A percentile compares a stretch with the other conserved stretches of the same genome.
Conservation (phyloP, 306 rosid species). For the Cucumis hystrix region DNA sequence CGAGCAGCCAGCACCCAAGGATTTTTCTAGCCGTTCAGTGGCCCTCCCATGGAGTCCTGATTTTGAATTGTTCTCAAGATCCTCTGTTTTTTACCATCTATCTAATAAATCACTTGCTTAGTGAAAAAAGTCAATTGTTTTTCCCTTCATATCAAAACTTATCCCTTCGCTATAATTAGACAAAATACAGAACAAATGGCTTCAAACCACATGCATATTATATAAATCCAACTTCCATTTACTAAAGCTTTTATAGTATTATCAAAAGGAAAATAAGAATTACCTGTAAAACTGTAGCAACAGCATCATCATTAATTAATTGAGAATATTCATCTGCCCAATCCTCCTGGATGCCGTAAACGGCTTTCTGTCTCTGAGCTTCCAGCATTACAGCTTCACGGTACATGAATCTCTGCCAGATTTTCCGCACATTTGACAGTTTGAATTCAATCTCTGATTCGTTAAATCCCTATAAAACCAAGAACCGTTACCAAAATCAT, state of each 20-base stretch:
- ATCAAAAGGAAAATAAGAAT: not conserved
- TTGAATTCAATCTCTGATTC: conserved; percentile 62
- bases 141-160: not conserved
- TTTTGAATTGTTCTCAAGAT: not conserved
- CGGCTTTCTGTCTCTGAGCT: conserved; percentile 66
- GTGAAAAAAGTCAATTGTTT: not conserved
- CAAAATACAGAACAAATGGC: not conserved
- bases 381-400: conserved; percentile 76
- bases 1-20: not conserved
- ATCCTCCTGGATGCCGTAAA: conserved; percentile 34
- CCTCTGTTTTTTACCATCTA: not conserved
- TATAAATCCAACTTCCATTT: not conserved
- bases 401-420: conserved; percentile 80
- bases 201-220: not conserved
- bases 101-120: not conserved
- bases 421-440: conserved; percentile 53
- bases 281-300: conserved; percentile 72
- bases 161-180: not conserved
- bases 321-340: conserved; percentile 59
- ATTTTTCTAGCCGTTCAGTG: not conserved
- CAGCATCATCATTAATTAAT: conserved; percentile 50
- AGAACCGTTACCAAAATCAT: not conserved
- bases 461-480: conserved; percentile 43
- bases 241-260: not conserved
- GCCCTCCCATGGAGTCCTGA: not conserved